Percentiles rank a stretch among this genome's conserved stretches.
phyloP scores from a whole-genome alignment of 106 monocot species.

The Acorus calamus region DNA sequence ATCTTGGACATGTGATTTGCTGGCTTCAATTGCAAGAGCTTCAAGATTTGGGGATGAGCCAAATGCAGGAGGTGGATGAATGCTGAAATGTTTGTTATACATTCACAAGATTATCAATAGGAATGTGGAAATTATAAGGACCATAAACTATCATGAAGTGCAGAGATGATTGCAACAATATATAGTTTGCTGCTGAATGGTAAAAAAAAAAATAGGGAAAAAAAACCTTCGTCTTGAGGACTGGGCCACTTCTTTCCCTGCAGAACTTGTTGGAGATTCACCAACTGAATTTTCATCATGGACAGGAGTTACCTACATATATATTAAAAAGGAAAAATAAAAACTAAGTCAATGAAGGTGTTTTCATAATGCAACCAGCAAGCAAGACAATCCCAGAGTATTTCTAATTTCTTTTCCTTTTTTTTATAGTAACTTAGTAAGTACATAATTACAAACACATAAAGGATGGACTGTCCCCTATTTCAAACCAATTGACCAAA shows the following conservation, averaged over 20 bases:
- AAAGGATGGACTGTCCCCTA: too few species aligned
- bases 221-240: conserved; percentile 13
- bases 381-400: too few species aligned
- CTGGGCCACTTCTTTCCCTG: conserved; percentile 9
- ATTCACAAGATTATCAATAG: not conserved
- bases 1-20: conserved; percentile 11
- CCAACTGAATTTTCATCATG: too few species aligned
- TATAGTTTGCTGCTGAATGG: not conserved
- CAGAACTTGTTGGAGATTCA: not conserved
- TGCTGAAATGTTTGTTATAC: conserved; percentile 5
- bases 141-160: too few species aligned
- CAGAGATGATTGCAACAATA: not conserved
- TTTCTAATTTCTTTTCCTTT: too few species aligned
- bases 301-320: not conserved
- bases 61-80: conserved; percentile 33
- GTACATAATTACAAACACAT: too few species aligned
- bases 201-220: not conserved
- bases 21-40: conserved; percentile 22
- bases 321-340: not conserved
- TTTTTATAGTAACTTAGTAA: too few species aligned
- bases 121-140: too few species aligned
- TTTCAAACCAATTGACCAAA: too few species aligned
- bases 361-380: too few species aligned
- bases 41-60: conserved; percentile 30
- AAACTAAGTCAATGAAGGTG: not conserved